Conservation (phyloP, 176 grass and related monocot species). For the Metroxylon sagu region DNA sequence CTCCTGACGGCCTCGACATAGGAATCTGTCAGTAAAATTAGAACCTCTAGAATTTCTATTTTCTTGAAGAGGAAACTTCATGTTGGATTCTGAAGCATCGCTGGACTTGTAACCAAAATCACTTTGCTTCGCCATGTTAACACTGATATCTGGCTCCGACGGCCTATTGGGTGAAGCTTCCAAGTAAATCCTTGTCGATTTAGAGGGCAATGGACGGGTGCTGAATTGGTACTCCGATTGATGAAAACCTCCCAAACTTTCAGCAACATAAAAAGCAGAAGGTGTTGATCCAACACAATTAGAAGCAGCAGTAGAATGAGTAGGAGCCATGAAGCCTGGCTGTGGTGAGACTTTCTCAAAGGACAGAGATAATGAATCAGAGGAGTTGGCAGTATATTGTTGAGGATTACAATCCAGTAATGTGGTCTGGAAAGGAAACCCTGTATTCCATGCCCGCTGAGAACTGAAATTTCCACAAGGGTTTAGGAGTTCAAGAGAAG, state of each 20-base stretch:
- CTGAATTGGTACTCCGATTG: slow-evolving; percentile 30
- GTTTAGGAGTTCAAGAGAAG: background rate
- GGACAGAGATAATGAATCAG: slow-evolving; percentile 14
- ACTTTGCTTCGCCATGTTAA: slow-evolving; percentile 37
- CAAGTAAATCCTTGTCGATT: background rate
- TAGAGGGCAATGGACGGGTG: background rate
- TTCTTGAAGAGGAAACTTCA: slow-evolving; percentile 11
- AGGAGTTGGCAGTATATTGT: background rate
- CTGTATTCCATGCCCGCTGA: slow-evolving; percentile 3
- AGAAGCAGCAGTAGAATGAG: background rate
- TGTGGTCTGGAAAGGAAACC: background rate
- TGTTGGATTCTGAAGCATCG: background rate
- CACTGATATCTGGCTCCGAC: slow-evolving; percentile 13
- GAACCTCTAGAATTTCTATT: background rate
- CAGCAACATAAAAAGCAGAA: slow-evolving; percentile 43
- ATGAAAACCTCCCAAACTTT: slow-evolving; percentile 31
- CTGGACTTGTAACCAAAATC: slow-evolving; percentile 25
- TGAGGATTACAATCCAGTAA: slow-evolving; percentile 7
- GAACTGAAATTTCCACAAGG: slow-evolving; percentile 8
- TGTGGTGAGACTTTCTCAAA: background rate
- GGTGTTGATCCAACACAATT: slow-evolving; percentile 32
- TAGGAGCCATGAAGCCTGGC: too few relatives aligned
- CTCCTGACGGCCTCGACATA: background rate
- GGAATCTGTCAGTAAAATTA: background rate
- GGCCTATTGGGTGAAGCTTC: slow-evolving; percentile 7